Evolutionary conservation across 2,329 filamentous ascomycete genomes (phyloP).

Genomic region (Paraphaeosphaeria minitans): DNA sequence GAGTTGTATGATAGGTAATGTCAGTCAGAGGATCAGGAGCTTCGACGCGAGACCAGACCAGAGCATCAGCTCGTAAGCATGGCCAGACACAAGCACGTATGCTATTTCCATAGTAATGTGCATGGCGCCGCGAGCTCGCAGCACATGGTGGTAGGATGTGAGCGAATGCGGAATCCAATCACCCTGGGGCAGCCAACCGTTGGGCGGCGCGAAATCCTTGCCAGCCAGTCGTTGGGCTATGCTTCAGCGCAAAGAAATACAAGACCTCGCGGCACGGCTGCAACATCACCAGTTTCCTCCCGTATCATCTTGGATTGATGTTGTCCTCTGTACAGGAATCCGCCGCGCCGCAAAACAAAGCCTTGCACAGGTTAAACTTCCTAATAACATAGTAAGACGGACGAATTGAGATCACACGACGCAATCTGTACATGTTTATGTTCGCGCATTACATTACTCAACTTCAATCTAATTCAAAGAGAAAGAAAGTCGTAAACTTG

Average conservation of each 20-base stretch:
- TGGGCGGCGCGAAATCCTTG: neutral
- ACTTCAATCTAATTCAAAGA: neutral
- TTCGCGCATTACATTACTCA: neutral
- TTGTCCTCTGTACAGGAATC: too few species aligned
- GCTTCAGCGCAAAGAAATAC: neutral
- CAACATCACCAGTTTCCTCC: too few species aligned
- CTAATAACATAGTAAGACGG: too few species aligned
- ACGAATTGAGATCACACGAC: too few species aligned
- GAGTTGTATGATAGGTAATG: too few species aligned
- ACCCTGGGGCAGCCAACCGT: constrained; percentile 16
- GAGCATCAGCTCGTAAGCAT: neutral
- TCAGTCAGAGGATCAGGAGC: neutral
- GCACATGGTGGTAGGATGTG: constrained; percentile 28
- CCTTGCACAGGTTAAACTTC: too few species aligned
- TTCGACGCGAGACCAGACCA: neutral
- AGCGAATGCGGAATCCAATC: constrained; percentile 29
- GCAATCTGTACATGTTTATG: neutral
- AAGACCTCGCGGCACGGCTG: too few species aligned
- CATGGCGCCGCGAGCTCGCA: constrained; percentile 14
- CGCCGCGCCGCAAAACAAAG: too few species aligned
- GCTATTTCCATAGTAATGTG: neutral
- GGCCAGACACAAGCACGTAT: neutral
- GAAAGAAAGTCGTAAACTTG: constrained; percentile 5
- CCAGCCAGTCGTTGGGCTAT: constrained; percentile 20
- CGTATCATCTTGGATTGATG: neutral